phyloP scores from a whole-genome alignment of 495 filamentous ascomycete genomes.

The Pseudomonodictys pantanalensis region DNA sequence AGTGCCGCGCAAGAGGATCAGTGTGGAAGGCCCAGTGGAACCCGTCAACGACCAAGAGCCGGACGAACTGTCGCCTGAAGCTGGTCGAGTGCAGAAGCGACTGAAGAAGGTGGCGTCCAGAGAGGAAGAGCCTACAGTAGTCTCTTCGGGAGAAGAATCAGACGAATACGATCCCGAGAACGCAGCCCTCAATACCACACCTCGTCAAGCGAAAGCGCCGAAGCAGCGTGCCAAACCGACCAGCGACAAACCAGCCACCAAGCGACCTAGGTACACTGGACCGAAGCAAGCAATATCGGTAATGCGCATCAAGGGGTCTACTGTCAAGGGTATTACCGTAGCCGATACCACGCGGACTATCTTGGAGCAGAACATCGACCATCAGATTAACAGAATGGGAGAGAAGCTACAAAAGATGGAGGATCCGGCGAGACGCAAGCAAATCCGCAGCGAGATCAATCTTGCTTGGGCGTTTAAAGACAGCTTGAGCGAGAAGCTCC shows the following conservation, averaged over 20 bases:
- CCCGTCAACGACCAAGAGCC: not conserved
- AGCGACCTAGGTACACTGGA: slow-evolving; percentile 12
- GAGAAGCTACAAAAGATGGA: not conserved
- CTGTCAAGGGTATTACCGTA: slow-evolving; percentile 8
- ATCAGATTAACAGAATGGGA: not conserved
- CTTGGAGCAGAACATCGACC: not conserved
- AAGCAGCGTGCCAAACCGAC: not conserved
- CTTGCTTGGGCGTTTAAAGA: slow-evolving; percentile 10
- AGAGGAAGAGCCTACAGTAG: not conserved
- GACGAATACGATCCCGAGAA: not conserved
- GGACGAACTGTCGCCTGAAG: not conserved
- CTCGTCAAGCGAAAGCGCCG: not conserved
- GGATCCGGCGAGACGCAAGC: not conserved
- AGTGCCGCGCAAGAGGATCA: not conserved
- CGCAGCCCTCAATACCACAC: not conserved
- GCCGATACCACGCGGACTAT: slow-evolving; percentile 14
- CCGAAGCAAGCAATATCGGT: slow-evolving; percentile 4
- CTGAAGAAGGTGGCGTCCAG: not conserved
- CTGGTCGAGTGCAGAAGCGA: not conserved
- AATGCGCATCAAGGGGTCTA: slow-evolving; percentile 19
- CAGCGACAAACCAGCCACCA: slow-evolving; percentile 10
- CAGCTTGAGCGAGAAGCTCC: slow-evolving; percentile 1
- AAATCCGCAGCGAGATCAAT: not conserved
- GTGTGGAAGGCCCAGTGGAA: not conserved
- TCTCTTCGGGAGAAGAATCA: not conserved